A percentile compares a stretch with the other conserved stretches of the same genome.
Evolutionary conservation across 2,329 filamentous ascomycete genomes (phyloP).

Genomic region (Rhinocladiella mackenziei): DNA sequence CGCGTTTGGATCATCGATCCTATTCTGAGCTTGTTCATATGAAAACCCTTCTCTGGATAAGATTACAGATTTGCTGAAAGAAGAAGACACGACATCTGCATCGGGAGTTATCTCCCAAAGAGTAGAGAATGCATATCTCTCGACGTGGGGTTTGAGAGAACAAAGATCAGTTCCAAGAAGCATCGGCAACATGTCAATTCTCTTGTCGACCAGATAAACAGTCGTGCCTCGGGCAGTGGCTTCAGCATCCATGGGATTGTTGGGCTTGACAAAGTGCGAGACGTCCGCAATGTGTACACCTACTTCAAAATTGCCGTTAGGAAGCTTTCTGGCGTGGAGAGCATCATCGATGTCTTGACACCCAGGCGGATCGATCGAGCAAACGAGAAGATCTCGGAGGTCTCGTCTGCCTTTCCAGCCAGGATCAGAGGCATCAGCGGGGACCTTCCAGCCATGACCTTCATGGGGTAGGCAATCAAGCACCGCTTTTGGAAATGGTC

Average conservation of each 20-base stretch:
- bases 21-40: slow-evolving; percentile 91
- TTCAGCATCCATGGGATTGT: slow-evolving; percentile 94
- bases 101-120: slow-evolving; percentile 84
- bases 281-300: slow-evolving; percentile 98
- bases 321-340: slow-evolving; percentile 75
- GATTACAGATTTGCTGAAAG: slow-evolving; percentile 97
- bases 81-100: slow-evolving; percentile 77
- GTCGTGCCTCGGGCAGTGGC: slow-evolving; percentile 92
- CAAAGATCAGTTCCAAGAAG: slow-evolving; percentile 93
- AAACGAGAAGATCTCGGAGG: slow-evolving; percentile 79
- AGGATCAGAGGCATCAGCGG: slow-evolving; percentile 69
- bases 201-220: slow-evolving; percentile 96
- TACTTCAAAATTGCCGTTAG: slow-evolving; percentile 92
- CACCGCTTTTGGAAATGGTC: slow-evolving; percentile 92
- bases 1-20: slow-evolving; percentile 84
- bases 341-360: slow-evolving; percentile 99
- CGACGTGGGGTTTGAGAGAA: slow-evolving; percentile 95
- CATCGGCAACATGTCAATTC: slow-evolving; percentile 98
- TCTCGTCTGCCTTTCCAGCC: slow-evolving; percentile 85
- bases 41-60: slow-evolving; percentile 94
- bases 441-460: slow-evolving; percentile 92
- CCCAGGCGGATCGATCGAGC: slow-evolving; percentile 93
- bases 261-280: slow-evolving; percentile 97
- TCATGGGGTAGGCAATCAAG: slow-evolving; percentile 87
- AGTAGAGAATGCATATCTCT: slow-evolving; percentile 81